Evolutionary conservation across 495 filamentous ascomycete species (phyloP).

Genomic region (Evernia prunastri): DNA sequence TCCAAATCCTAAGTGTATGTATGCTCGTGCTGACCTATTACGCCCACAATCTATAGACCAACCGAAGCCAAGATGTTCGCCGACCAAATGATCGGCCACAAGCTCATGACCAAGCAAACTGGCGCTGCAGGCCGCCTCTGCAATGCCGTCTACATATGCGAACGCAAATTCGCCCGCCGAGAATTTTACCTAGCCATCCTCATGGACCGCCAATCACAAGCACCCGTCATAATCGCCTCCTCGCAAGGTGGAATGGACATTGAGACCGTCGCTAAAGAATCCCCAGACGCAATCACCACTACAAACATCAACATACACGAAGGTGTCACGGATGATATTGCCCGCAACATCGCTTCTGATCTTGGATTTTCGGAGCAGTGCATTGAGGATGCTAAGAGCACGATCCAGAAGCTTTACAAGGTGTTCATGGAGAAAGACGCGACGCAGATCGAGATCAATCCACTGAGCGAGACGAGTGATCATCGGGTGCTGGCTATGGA

Average conservation of each 20-base stretch:
- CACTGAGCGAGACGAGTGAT: conserved; percentile 91
- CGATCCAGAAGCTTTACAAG: conserved; percentile 97
- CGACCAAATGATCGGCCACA: conserved; percentile 98
- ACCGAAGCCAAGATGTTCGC: conserved; percentile 95
- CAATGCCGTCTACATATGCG: conserved; percentile 95
- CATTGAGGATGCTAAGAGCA: conserved; percentile 85
- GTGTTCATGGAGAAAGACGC: conserved; percentile 97
- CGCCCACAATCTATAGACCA: conserved; percentile 39
- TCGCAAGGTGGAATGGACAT: conserved; percentile 99
- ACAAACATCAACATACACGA: conserved; percentile 88
- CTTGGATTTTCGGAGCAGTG: conserved; percentile 97
- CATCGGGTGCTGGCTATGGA: conserved; percentile 98
- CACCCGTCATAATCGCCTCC: conserved; percentile 91
- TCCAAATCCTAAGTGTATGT: conserved; percentile 20
- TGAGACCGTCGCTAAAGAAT: conserved; percentile 96
- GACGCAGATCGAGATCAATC: conserved; percentile 99
- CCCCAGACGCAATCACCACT: conserved; percentile 87
- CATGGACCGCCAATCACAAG: conserved; percentile 90
- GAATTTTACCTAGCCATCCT: conserved; percentile 98
- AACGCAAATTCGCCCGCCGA: conserved; percentile 97
- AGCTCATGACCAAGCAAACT: conserved; percentile 99
- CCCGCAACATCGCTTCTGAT: conserved; percentile 78
- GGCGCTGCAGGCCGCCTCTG: conserved; percentile 85
- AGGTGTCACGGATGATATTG: conserved; percentile 93
- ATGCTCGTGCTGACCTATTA: conserved; percentile 11